Percentiles rank a stretch among this genome's conserved stretches.
phyloP scores from a whole-genome alignment of 495 filamentous ascomycete species.

The Physcia stellaris region DNA sequence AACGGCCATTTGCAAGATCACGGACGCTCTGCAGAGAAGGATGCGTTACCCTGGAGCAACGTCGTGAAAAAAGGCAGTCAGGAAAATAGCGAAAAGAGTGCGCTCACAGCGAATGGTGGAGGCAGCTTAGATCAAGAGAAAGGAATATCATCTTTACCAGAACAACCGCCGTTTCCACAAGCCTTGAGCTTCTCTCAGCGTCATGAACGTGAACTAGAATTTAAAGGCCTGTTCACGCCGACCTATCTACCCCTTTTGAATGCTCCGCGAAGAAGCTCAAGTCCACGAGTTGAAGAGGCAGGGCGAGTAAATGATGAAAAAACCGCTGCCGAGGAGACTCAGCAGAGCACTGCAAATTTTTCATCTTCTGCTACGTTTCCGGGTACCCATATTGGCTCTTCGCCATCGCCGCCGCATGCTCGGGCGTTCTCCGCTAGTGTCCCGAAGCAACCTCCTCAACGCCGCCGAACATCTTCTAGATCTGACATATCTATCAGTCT shows the following conservation, averaged over 20 bases:
- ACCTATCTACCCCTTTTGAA: constrained; percentile 45
- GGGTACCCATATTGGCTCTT: constrained; percentile 4
- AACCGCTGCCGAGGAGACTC: neutral
- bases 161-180: neutral
- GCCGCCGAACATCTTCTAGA: constrained; percentile 10
- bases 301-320: neutral
- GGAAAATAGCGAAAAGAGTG: neutral
- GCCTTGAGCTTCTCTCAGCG: too few species aligned
- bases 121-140: neutral
- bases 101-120: neutral
- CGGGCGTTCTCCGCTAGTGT: constrained; percentile 3
- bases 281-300: neutral
- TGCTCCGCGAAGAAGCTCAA: constrained; percentile 19
- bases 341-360: constrained; percentile 1
- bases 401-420: constrained; percentile 1
- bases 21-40: neutral
- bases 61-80: neutral
- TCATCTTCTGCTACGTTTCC: constrained; percentile 10
- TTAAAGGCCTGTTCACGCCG: constrained; percentile 46
- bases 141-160: neutral
- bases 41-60: neutral
- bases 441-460: constrained; percentile 5
- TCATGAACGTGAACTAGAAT: constrained; percentile 40
- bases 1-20: neutral
- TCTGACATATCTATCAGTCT: constrained; percentile 10